phyloP scores from a whole-genome alignment of 208 protist species.

The Wallacemonas sp. region DNA sequence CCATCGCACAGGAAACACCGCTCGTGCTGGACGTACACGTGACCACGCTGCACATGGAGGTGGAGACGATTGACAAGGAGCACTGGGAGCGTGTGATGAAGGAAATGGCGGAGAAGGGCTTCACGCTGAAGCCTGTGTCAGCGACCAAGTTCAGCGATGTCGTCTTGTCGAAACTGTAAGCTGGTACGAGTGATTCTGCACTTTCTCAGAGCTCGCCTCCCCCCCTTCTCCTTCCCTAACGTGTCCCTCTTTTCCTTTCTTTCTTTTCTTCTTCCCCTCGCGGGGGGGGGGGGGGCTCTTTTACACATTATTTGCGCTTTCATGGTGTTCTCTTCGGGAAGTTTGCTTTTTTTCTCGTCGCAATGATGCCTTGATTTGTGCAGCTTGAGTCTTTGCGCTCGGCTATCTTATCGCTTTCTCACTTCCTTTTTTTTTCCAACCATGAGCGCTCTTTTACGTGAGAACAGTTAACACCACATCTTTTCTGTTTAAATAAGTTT shows the following conservation, averaged over 20 bases:
- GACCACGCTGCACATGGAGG: conserved; percentile 54
- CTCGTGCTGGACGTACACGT: conserved; percentile 53
- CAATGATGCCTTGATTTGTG: no score
- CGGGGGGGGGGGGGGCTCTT: no score
- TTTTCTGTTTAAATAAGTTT: no score
- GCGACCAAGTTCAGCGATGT: conserved; percentile 44
- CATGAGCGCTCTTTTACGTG: no score
- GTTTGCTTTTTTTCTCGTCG: no score
- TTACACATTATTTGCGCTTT: no score
- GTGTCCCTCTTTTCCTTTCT: not conserved
- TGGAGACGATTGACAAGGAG: conserved; percentile 41
- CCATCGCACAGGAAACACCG: conserved; percentile 84
- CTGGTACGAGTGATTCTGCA: not conserved
- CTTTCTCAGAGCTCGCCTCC: no score
- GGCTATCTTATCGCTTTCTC: no score
- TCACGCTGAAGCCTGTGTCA: conserved; percentile 33
- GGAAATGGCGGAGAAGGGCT: conserved; percentile 37
- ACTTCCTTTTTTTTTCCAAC: no score
- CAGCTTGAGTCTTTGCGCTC: no score
- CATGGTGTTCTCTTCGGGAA: no score
- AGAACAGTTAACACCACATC: no score
- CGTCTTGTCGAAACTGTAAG: conserved; percentile 43
- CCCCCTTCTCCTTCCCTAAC: not conserved
- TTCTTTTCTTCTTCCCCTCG: not conserved
- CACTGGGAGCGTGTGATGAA: conserved; percentile 37